Conservation (phyloP, 306 rosid genomes). For the Casuarina glauca region DNA sequence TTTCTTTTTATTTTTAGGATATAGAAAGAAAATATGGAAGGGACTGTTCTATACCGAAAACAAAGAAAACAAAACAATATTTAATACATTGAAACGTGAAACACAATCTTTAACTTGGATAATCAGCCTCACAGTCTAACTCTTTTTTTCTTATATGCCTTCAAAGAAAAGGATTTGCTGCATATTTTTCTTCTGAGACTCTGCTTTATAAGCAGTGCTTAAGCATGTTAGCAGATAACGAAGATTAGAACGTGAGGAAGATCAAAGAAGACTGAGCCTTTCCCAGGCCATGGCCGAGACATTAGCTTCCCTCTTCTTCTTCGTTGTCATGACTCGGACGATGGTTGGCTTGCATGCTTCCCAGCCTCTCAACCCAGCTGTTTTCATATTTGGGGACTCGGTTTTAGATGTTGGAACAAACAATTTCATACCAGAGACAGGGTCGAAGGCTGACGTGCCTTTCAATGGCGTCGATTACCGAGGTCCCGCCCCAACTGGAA, state of each 20-base stretch:
- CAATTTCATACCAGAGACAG: neutral
- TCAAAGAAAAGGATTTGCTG: too few relatives aligned
- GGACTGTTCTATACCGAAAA: too few relatives aligned
- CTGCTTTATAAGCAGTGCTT: neutral
- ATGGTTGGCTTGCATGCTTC: neutral
- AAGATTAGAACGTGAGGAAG: neutral
- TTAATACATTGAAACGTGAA: neutral
- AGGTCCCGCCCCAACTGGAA: conserved; percentile 15
- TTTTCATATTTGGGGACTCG: conserved; percentile 32
- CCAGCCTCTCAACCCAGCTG: neutral
- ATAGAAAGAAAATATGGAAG: too few relatives aligned
- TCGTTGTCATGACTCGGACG: neutral
- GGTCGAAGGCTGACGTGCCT: conserved; percentile 16
- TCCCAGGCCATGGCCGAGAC: neutral
- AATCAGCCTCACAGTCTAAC: neutral
- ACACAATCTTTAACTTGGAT: neutral
- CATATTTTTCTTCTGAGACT: neutral
- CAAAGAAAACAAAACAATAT: too few relatives aligned
- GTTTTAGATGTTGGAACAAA: conserved; percentile 31
- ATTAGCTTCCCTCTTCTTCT: neutral
- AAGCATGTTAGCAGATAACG: neutral
- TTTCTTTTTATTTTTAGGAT: too few relatives aligned
- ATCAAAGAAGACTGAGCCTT: neutral
- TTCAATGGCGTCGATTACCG: conserved; percentile 28
- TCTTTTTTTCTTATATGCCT: neutral